phyloP scores from a whole-genome alignment of 2,329 filamentous ascomycete species.

The Apiospora sp. region DNA sequence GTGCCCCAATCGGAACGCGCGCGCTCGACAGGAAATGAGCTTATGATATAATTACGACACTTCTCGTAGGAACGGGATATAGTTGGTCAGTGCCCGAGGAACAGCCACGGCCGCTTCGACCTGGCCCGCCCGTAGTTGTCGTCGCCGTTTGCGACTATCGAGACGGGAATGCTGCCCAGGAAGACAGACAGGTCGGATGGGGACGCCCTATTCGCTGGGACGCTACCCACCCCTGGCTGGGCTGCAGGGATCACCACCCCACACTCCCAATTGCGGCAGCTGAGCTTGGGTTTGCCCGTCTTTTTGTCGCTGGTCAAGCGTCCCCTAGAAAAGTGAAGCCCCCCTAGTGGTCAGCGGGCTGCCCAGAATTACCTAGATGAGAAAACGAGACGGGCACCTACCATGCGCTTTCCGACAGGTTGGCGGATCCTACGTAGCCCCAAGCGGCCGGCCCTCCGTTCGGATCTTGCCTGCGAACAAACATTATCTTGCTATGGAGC shows the following conservation, averaged over 20 bases:
- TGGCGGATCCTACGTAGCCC: constrained; percentile 90
- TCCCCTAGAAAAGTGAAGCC: constrained; percentile 64
- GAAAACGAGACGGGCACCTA: constrained; percentile 51
- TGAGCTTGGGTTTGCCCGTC: constrained; percentile 76
- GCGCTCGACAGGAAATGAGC: not conserved
- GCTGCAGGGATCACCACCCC: constrained; percentile 75
- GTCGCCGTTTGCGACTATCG: constrained; percentile 50
- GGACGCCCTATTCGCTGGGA: not conserved
- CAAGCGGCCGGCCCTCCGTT: constrained; percentile 59
- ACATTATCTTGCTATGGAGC: constrained; percentile 85
- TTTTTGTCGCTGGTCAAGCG: constrained; percentile 74
- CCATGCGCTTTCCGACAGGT: constrained; percentile 94
- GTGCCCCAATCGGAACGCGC: constrained; percentile 15
- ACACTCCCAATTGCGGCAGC: constrained; percentile 94
- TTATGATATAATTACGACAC: constrained; percentile 9
- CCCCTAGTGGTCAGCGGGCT: constrained; percentile 24
- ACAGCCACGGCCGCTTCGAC: constrained; percentile 42
- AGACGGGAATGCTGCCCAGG: constrained; percentile 49
- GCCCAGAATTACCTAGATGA: not conserved
- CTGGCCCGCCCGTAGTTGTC: constrained; percentile 36
- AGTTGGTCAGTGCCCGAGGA: constrained; percentile 36
- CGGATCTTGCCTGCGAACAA: constrained; percentile 49
- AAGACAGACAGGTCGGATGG: constrained; percentile 40
- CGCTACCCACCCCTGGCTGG: constrained; percentile 43
- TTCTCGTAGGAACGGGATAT: not conserved